phyloP scores from a whole-genome alignment of 2,329 filamentous ascomycete species.

The Arachnomyces sp. region DNA sequence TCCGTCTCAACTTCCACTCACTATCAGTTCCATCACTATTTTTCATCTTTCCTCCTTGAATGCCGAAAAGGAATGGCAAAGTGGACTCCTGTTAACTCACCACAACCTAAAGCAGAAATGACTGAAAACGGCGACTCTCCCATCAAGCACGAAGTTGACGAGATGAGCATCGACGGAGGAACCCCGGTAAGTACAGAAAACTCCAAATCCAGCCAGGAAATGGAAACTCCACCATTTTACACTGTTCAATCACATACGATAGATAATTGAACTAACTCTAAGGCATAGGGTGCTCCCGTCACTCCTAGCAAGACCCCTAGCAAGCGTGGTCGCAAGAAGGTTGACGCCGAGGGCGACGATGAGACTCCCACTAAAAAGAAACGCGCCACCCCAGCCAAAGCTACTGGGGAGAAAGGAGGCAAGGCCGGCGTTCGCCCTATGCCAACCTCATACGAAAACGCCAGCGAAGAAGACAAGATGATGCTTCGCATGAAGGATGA shows the following conservation, averaged over 20 bases:
- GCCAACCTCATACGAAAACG: slow-evolving; percentile 17
- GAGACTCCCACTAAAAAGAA: slow-evolving; percentile 8
- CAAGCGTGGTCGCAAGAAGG: slow-evolving; percentile 18
- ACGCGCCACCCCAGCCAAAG: slow-evolving; percentile 3
- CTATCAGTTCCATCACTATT: neutral
- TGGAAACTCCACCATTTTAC: too few relatives aligned
- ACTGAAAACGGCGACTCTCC: neutral
- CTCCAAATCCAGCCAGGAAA: too few relatives aligned
- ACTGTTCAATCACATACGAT: too few relatives aligned
- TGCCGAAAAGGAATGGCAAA: slow-evolving; percentile 6
- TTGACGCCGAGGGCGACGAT: slow-evolving; percentile 1
- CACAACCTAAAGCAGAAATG: neutral
- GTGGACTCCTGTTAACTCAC: slow-evolving; percentile 7
- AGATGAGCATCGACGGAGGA: neutral
- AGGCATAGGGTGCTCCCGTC: too few relatives aligned
- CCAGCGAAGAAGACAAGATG: slow-evolving; percentile 17
- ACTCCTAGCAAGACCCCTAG: slow-evolving; percentile 10
- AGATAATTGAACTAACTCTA: too few relatives aligned
- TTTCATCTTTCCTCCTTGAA: neutral
- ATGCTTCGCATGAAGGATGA: slow-evolving; percentile 23
- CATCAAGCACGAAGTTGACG: slow-evolving; percentile 3
- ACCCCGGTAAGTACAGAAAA: too few relatives aligned
- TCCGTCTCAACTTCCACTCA: neutral
- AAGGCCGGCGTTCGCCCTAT: slow-evolving; percentile 14
- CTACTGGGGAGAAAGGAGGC: neutral